Percentiles rank a stretch among this genome's conserved stretches.
These are phyloP conservation scores for Omphalotus guepiniiformis DNA, from an alignment of 768 basidiomycete species.

Conservation along the genomic window DNA sequence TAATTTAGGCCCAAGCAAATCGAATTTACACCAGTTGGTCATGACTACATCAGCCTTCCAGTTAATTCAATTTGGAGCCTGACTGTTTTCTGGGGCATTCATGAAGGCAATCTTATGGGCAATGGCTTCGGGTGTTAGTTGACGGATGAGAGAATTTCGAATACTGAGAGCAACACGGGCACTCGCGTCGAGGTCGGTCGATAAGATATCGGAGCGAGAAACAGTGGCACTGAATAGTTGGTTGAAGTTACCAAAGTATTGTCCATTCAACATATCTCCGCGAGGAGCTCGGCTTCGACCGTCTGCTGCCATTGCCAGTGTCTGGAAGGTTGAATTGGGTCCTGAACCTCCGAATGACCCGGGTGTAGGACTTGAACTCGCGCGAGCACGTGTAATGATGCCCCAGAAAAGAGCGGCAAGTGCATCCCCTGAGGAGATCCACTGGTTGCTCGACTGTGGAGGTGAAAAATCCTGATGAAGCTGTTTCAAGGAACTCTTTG, in stretches of 20 bases:
- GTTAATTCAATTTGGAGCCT: neutral
- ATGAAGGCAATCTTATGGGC: constrained; percentile 1
- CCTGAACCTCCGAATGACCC: too few species aligned
- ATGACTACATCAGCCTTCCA: constrained; percentile 7
- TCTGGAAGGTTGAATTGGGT: neutral
- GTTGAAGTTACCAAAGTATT: constrained; percentile 7
- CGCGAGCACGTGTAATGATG: constrained; percentile 6
- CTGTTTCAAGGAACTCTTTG: constrained; percentile 3
- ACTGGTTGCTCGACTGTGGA: too few species aligned
- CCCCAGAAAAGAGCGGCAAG: constrained; percentile 8
- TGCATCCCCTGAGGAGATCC: constrained; percentile 8
- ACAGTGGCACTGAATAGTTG: neutral
- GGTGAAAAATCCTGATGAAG: neutral
- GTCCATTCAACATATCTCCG: too few species aligned
- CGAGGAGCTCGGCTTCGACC: neutral
- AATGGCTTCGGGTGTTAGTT: constrained; percentile 1
- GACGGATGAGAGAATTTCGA: neutral
- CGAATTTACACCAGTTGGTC: constrained; percentile 6
- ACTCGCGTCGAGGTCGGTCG: neutral
- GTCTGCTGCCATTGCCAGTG: constrained; percentile 5
- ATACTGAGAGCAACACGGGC: constrained; percentile 1
- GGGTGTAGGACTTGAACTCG: too few species aligned
- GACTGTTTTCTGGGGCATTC: neutral
- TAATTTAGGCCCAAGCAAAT: constrained; percentile 1
- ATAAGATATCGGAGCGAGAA: neutral